phyloP scores from a whole-genome alignment of 202 grass and related monocot species.

The Cymbopogon flexuosus region DNA sequence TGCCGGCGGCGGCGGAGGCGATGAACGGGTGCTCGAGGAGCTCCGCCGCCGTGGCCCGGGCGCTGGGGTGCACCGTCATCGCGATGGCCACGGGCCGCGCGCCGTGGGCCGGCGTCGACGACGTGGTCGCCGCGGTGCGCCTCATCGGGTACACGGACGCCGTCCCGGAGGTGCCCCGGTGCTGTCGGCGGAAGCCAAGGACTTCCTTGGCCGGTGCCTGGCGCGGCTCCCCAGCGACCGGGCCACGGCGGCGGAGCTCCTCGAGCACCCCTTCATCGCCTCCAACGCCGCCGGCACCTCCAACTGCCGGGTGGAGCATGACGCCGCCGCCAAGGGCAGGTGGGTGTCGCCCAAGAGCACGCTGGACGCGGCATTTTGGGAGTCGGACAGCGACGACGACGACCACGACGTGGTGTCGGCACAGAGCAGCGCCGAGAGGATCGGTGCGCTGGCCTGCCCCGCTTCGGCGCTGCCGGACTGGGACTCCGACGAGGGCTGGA shows the following conservation, averaged over 20 bases:
- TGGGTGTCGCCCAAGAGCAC: constrained; percentile 68
- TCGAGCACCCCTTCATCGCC: constrained; percentile 56
- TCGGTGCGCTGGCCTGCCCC: constrained; percentile 30
- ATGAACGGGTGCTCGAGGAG: too few species aligned
- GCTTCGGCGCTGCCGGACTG: constrained; percentile 27
- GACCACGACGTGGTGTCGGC: background rate
- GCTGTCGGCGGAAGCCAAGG: constrained; percentile 44
- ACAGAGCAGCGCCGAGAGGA: constrained; percentile 29
- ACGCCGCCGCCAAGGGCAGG: background rate
- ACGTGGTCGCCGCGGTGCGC: constrained; percentile 44
- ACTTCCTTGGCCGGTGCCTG: constrained; percentile 51
- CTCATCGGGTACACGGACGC: constrained; percentile 46
- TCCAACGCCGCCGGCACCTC: background rate
- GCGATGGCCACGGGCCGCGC: constrained; percentile 64
- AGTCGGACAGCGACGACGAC: constrained; percentile 44
- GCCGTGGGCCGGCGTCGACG: constrained; percentile 49
- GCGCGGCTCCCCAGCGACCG: constrained; percentile 35
- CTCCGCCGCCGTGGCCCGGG: too few species aligned
- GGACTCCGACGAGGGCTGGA: constrained; percentile 51
- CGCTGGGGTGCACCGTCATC: constrained; percentile 68
- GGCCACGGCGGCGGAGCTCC: constrained; percentile 49
- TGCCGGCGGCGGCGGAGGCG: too few species aligned
- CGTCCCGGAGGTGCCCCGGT: constrained; percentile 40
- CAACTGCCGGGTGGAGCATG: background rate
- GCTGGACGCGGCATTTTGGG: constrained; percentile 49